phyloP scores from a whole-genome alignment of 108 stramenopile genomes.

The Skeletonema potamos region DNA sequence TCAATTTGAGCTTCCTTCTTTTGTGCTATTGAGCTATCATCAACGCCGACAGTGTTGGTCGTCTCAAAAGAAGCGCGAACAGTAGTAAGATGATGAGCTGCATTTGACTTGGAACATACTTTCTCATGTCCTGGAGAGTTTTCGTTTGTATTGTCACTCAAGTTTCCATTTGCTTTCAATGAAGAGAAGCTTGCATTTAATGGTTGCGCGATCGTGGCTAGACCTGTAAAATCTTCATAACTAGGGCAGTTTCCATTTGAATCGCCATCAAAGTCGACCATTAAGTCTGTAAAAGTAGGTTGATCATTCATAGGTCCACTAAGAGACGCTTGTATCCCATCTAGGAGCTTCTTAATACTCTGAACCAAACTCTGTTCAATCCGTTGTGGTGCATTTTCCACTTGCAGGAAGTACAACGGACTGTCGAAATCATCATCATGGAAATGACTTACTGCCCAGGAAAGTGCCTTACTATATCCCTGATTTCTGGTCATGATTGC shows the following conservation, averaged over 20 bases:
- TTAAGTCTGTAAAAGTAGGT: not conserved
- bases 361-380: conserved; percentile 8
- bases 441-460: conserved; percentile 78
- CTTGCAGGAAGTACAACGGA: conserved; percentile 52
- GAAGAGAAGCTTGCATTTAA: too few species aligned
- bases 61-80: not conserved
- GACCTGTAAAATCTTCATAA: not conserved
- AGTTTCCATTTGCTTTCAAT: too few species aligned
- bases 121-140: not conserved
- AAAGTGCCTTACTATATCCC: conserved; percentile 60
- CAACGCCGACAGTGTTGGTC: not conserved
- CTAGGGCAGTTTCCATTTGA: not conserved
- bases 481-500: conserved; percentile 60
- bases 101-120: too few species aligned
- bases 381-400: conserved; percentile 8
- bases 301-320: not conserved
- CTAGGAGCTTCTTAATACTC: conserved; percentile 9
- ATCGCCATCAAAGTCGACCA: not conserved
- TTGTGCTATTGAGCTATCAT: conserved; percentile 3
- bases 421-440: conserved; percentile 67
- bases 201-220: not conserved
- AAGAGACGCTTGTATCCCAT: not conserved
- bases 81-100: not conserved
- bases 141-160: not conserved
- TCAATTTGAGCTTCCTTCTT: not conserved